phyloP scores from a whole-genome alignment of 1,139 yeast species.

The Hansenula lynferdii region DNA sequence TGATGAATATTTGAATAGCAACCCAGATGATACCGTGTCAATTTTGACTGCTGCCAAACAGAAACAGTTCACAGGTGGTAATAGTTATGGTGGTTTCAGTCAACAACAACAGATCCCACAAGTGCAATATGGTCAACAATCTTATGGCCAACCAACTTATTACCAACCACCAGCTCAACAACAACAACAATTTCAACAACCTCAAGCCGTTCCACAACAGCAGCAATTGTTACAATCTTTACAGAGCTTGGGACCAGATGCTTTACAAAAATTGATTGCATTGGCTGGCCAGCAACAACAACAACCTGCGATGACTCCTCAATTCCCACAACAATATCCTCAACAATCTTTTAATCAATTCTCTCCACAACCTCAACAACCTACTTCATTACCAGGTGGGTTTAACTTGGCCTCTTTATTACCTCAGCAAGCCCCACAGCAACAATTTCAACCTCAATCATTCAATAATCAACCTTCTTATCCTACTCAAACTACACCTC shows the following conservation, averaged over 20 bases:
- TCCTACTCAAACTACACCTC: background rate
- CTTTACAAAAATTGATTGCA: conserved; percentile 44
- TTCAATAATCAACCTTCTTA: conserved; percentile 1
- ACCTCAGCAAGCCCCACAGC: conserved; percentile 1
- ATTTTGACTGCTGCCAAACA: conserved; percentile 29
- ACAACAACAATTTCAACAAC: conserved; percentile 9
- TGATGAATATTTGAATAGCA: conserved; percentile 74
- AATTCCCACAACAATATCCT: conserved; percentile 3
- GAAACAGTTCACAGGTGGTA: conserved; percentile 17
- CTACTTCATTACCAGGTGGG: background rate
- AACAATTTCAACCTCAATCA: background rate
- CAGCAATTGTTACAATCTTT: conserved; percentile 30
- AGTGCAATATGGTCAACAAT: conserved; percentile 19
- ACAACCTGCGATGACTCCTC: conserved; percentile 4
- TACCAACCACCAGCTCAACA: conserved; percentile 12
- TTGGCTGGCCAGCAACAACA: conserved; percentile 29
- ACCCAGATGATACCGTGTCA: conserved; percentile 52
- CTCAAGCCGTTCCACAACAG: conserved; percentile 22
- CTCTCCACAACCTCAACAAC: conserved; percentile 7
- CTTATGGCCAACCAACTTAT: conserved; percentile 15
- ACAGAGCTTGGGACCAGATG: conserved; percentile 47
- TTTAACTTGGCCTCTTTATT: background rate
- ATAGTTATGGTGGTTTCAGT: no score
- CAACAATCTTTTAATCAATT: conserved; percentile 15
- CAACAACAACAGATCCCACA: conserved; percentile 14